Base-by-base conservation (phyloP, 1,139 yeast species). In the Pichia norvegensis region DNA sequence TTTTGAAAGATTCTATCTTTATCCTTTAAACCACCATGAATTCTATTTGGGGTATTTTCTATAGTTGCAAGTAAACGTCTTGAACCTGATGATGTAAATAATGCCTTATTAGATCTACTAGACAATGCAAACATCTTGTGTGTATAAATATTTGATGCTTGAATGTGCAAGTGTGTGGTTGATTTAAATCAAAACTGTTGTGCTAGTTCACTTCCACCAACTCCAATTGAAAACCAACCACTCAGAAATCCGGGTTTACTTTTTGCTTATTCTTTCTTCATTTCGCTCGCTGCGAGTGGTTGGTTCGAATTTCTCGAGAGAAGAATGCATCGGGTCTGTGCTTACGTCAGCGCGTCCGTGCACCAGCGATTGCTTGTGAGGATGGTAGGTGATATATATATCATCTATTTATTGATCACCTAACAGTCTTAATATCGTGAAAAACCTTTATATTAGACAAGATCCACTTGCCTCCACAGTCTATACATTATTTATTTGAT, bases 1-100 rank as follows among this genome's bases (percentile, higher is more conserved):
- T 85, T 85, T 67, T 85, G 95, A 66, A 85, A 85, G 55, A 85
- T 85, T 59, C 95, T 80, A 67, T 85, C 95, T 63, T 78, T 81
- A 67, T 85, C 95, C 58, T 74, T 74, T 54, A 85, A 74, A 13
- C 88, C 90, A 29, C 95, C 95, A 58, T 83, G 80, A 23, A 72
- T 67, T 58, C 83, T 69, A 58, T 80, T 75, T 29, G 82, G 81
- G 52, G 59, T 57, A 10, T 52, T 44, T n/a, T 59, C 63, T 4
- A 58, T 40, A 2, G 64, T 59, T 20, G 64, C 64, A 50, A 59
- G 54, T 9, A 46, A 27, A 46, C 54, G 52, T 29, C 42, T 48
- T n/a, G 46, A 20, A 20, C 38, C 22, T n/a, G 11, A 21, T 11
- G 27, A 21, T 6, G 21, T 27, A 29, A 40, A 31, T 20, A 42